A percentile compares a stretch with the other conserved stretches of the same genome.
Conservation (phyloP, 768 basidiomycete genomes). For the Collybia sordida region DNA sequence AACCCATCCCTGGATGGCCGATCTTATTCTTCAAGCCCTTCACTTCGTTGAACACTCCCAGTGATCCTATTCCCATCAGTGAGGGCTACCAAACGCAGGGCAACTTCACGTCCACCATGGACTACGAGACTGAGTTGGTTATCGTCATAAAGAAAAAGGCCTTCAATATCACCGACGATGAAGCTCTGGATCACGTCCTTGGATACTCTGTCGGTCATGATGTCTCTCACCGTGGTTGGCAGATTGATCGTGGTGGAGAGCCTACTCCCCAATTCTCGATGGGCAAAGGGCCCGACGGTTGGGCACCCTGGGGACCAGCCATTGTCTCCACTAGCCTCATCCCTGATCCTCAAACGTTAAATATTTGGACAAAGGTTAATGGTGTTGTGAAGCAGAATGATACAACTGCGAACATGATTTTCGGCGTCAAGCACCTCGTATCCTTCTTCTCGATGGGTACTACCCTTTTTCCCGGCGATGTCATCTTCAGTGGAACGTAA, state of each 20-base stretch:
- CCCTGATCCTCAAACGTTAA: slow-evolving; percentile 36
- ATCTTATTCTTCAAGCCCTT: slow-evolving; percentile 27
- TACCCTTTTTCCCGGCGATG: slow-evolving; percentile 39
- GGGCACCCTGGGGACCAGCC: slow-evolving; percentile 41
- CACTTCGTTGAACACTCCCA: slow-evolving; percentile 26
- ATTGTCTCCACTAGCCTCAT: slow-evolving; percentile 37
- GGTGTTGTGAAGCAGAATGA: slow-evolving; percentile 37
- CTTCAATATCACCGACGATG: slow-evolving; percentile 41
- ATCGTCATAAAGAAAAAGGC: slow-evolving; percentile 40
- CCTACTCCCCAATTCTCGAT: slow-evolving; percentile 43
- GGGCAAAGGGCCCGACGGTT: slow-evolving; percentile 43
- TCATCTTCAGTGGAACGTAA: slow-evolving; percentile 44
- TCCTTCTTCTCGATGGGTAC: slow-evolving; percentile 46
- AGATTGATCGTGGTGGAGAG: slow-evolving; percentile 39
- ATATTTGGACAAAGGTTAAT: slow-evolving; percentile 41
- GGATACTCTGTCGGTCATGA: slow-evolving; percentile 41
- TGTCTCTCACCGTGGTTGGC: slow-evolving; percentile 44
- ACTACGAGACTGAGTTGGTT: slow-evolving; percentile 42
- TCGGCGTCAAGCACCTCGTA: slow-evolving; percentile 37
- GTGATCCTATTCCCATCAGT: slow-evolving; percentile 24
- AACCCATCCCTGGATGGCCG: slow-evolving; percentile 20
- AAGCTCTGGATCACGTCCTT: slow-evolving; percentile 39
- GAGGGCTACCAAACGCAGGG: slow-evolving; percentile 37
- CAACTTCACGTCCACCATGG: slow-evolving; percentile 39
- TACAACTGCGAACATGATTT: slow-evolving; percentile 42